A percentile compares a stretch with the other conserved stretches of the same genome.
These are phyloP conservation scores for Castanea mollissima DNA, from an alignment of 306 rosid genomes.

Conservation along the genomic window DNA sequence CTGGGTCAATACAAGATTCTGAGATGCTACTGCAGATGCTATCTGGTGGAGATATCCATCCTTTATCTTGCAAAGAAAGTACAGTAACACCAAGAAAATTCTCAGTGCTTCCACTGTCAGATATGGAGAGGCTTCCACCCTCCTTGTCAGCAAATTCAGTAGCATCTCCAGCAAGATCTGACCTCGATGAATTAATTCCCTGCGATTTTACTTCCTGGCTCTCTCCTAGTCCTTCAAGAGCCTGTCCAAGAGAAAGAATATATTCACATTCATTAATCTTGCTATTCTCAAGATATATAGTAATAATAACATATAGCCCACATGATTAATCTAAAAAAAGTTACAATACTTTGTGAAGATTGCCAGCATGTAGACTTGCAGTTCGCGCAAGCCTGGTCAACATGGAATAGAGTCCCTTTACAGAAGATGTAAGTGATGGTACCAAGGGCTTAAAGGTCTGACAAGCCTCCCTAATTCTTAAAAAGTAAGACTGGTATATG, in stretches of 20 bases:
- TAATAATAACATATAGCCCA: neutral
- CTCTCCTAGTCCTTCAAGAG: constrained; percentile 97
- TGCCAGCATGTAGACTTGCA: constrained; percentile 96
- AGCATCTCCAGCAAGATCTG: constrained; percentile 59
- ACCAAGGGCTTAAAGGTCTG: constrained; percentile 75
- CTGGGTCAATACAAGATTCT: constrained; percentile 54
- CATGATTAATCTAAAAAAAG: constrained; percentile 26
- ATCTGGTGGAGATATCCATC: constrained; percentile 90
- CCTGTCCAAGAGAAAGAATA: constrained; percentile 47
- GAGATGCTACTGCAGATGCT: constrained; percentile 72
- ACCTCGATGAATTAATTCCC: constrained; percentile 56
- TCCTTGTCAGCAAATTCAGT: constrained; percentile 62
- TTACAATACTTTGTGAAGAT: constrained; percentile 79
- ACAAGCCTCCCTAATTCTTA: constrained; percentile 75
- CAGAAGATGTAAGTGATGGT: constrained; percentile 65
- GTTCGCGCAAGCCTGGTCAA: constrained; percentile 82
- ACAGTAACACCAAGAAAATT: constrained; percentile 49
- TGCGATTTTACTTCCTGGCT: constrained; percentile 84
- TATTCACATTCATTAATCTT: constrained; percentile 5
- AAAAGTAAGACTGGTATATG: constrained; percentile 82
- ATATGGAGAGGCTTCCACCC: constrained; percentile 52
- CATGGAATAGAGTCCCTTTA: constrained; percentile 85
- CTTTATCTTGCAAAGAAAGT: constrained; percentile 72
- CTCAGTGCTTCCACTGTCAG: constrained; percentile 51
- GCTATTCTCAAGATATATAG: constrained; percentile 9